These are phyloP conservation scores for Pseudogymnoascus sp. DNA, from an alignment of 2,329 filamentous ascomycete genomes.

Conservation along the genomic window DNA sequence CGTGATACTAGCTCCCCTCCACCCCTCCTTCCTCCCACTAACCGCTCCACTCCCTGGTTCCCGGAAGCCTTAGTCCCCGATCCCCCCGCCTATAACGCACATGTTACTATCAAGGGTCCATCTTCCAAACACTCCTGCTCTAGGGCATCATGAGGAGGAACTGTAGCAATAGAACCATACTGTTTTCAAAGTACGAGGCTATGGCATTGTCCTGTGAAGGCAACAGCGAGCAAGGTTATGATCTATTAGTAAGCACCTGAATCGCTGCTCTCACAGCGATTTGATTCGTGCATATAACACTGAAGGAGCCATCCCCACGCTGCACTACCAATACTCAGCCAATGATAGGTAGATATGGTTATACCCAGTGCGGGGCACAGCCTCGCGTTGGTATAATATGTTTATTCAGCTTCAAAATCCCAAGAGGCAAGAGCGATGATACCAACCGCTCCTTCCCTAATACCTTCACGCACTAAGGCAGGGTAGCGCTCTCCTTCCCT, in stretches of 20 bases:
- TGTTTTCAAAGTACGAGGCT: too few species aligned
- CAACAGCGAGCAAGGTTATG: background rate
- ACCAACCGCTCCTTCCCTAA: background rate
- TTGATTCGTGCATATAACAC: background rate
- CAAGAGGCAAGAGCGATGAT: background rate
- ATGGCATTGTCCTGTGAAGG: background rate
- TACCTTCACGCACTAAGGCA: background rate
- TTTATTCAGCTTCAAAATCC: background rate
- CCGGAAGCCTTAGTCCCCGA: background rate
- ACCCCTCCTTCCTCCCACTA: background rate
- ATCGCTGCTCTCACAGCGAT: background rate
- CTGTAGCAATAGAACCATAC: background rate
- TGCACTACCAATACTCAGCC: background rate
- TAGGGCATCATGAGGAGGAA: background rate
- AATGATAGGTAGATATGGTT: background rate
- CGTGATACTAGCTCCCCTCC: background rate
- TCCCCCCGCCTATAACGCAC: too few species aligned
- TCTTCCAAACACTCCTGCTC: background rate
- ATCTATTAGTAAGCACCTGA: background rate
- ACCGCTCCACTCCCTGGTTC: background rate
- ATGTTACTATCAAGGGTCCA: background rate
- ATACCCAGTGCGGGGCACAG: background rate
- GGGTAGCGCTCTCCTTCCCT: background rate
- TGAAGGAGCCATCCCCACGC: background rate
- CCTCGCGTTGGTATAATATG: background rate